Evolutionary conservation across 2,329 filamentous ascomycete genomes (phyloP).

Genomic region (Onygenales sp.): DNA sequence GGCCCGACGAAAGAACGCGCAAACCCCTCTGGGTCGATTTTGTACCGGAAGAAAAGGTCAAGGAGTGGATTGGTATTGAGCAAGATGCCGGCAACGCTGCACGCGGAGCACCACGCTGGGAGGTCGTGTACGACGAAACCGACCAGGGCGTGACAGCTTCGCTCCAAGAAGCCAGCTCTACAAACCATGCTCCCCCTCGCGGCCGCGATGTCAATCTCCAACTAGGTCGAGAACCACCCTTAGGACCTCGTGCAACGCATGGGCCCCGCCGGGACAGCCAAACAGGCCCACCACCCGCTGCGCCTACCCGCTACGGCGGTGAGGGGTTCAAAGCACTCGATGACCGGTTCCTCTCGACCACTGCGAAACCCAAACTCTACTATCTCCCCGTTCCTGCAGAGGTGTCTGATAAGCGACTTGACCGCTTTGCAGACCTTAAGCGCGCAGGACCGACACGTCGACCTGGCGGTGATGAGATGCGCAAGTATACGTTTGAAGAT

Average conservation of each 20-base stretch:
- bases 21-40: conserved; percentile 86
- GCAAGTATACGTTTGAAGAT: conserved; percentile 65
- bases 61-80: conserved; percentile 66
- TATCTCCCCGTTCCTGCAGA: conserved; percentile 56
- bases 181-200: not conserved
- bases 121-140: conserved; percentile 59
- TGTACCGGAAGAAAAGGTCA: conserved; percentile 64
- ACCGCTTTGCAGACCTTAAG: conserved; percentile 42
- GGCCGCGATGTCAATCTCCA: conserved; percentile 14
- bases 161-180: conserved; percentile 40
- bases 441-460: conserved; percentile 28
- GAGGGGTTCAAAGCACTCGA: conserved; percentile 49
- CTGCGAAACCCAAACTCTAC: conserved; percentile 55
- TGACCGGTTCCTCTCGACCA: conserved; percentile 51
- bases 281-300: conserved; percentile 5
- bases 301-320: conserved; percentile 10
- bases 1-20: conserved; percentile 78
- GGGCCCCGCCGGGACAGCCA: conserved; percentile 18
- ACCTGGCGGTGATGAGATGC: conserved; percentile 45
- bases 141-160: conserved; percentile 48
- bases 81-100: conserved; percentile 38
- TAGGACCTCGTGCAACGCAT: conserved; percentile 18
- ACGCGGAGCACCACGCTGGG: conserved; percentile 50
- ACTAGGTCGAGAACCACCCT: conserved; percentile 17
- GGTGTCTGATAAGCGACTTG: conserved; percentile 55